Evolutionary conservation across 331 rosid genomes (phyloP).

Genomic region (Cucumis variabilis): DNA sequence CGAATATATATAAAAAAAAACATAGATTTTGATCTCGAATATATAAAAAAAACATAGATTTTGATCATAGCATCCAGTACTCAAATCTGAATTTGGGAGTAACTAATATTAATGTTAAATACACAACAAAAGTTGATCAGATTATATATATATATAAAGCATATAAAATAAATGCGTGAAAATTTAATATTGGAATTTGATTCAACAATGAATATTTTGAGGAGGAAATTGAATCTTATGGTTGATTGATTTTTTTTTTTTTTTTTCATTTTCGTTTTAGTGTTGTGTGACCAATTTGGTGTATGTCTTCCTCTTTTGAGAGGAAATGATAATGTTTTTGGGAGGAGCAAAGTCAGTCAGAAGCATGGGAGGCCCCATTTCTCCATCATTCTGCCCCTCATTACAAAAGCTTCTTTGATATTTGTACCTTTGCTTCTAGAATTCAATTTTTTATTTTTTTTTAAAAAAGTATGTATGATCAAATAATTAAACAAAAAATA

Average conservation of each 20-base stretch:
- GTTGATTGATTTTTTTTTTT: neutral
- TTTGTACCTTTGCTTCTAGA: conserved; percentile 1
- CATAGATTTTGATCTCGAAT: too few species aligned
- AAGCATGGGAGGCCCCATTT: conserved; percentile 17
- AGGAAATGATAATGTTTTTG: conserved; percentile 21
- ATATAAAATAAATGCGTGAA: too few species aligned
- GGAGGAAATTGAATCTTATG: neutral
- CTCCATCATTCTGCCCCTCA: conserved; percentile 12
- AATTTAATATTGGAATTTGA: too few species aligned
- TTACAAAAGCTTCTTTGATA: conserved; percentile 10
- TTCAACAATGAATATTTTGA: neutral
- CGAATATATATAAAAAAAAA: too few species aligned
- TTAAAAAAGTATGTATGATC: neutral
- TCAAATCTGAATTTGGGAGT: too few species aligned
- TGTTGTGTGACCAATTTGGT: conserved; percentile 26
- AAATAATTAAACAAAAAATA: neutral
- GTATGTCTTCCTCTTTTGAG: conserved; percentile 9
- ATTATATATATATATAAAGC: too few species aligned
- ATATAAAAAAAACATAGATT: too few species aligned
- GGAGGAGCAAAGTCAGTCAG: conserved; percentile 22
- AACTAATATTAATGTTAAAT: too few species aligned
- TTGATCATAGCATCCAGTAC: too few species aligned
- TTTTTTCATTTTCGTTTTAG: neutral
- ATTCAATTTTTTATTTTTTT: neutral
- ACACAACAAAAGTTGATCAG: too few species aligned